Evolutionary conservation across 805 yeast species (phyloP).

Genomic region (Suhomyces prunicola): DNA sequence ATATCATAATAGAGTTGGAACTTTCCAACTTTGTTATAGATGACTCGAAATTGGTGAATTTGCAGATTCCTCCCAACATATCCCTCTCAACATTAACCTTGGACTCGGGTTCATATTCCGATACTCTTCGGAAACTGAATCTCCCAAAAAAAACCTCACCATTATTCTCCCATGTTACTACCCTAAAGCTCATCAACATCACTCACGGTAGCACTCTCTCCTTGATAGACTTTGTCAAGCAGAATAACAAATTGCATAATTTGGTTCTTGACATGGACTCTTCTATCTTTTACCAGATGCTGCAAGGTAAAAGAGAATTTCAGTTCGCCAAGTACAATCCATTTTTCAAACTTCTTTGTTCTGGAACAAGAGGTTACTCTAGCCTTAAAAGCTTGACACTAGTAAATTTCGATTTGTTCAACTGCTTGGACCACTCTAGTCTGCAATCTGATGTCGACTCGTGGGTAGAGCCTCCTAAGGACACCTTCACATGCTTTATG

Average conservation of each 20-base stretch:
- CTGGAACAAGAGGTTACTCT: constrained; percentile 30
- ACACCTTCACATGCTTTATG: constrained; percentile 22
- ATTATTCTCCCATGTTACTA: constrained; percentile 40
- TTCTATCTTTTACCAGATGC: constrained; percentile 34
- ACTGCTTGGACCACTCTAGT: constrained; percentile 3
- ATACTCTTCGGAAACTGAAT: constrained; percentile 13
- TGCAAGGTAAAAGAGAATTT: constrained; percentile 18
- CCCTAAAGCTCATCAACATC: constrained; percentile 37
- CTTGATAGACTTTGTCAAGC: constrained; percentile 44
- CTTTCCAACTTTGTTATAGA: constrained; percentile 50
- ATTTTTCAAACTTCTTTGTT: constrained; percentile 30
- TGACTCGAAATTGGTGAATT: constrained; percentile 23
- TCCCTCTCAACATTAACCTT: constrained; percentile 15
- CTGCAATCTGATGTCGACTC: constrained; percentile 1
- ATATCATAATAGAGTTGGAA: constrained; percentile 37
- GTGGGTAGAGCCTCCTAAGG: constrained; percentile 19
- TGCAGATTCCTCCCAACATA: constrained; percentile 4
- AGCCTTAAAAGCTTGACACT: constrained; percentile 24
- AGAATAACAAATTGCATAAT: constrained; percentile 31
- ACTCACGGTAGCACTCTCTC: constrained; percentile 46
- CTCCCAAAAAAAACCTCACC: constrained; percentile 15
- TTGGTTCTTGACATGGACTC: constrained; percentile 50
- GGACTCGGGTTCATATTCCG: constrained; percentile 19
- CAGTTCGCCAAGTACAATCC: constrained; percentile 28
- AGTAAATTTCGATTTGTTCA: constrained; percentile 31